These are phyloP conservation scores for Amoebophrya sp. DNA, from an alignment of 169 alveolate genomes.

Conservation along the genomic window DNA sequence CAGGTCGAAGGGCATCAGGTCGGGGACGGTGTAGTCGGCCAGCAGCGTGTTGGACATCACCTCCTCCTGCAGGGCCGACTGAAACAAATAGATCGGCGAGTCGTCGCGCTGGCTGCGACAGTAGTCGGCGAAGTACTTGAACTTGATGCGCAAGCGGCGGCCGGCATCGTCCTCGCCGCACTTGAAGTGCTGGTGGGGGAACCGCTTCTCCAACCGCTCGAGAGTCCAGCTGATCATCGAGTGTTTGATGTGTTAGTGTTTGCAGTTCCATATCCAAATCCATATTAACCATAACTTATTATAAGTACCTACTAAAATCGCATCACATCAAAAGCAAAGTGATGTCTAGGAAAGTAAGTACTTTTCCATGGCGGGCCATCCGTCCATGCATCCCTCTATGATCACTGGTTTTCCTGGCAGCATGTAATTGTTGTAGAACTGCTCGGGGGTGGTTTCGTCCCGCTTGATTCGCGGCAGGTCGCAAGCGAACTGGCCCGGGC, in stretches of 20 bases:
- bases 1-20: conserved; percentile 38
- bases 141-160: background rate
- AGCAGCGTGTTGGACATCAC: conserved; percentile 27
- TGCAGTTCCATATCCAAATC: background rate
- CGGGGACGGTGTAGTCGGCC: conserved; percentile 41
- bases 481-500: too few relatives aligned
- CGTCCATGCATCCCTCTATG: conserved; percentile 33
- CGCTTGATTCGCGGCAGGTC: too few relatives aligned
- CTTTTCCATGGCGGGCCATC: conserved; percentile 31
- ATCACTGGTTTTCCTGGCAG: conserved; percentile 27
- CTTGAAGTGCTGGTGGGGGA: background rate
- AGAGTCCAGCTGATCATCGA: background rate
- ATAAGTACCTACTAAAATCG: background rate
- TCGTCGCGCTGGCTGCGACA: conserved; percentile 31
- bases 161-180: background rate
- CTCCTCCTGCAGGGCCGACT: conserved; percentile 27
- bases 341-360: conserved; percentile 13
- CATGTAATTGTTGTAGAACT: conserved; percentile 10
- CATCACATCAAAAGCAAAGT: too few relatives aligned
- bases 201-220: background rate
- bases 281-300: background rate
- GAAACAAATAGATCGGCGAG: conserved; percentile 34
- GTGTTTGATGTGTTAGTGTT: background rate
- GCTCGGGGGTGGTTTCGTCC: background rate
- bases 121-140: conserved; percentile 36